A percentile compares a stretch with the other conserved stretches of the same genome.
phyloP scores from a whole-genome alignment of 805 yeast genomes.

The Spathaspora hagerdaliae region DNA sequence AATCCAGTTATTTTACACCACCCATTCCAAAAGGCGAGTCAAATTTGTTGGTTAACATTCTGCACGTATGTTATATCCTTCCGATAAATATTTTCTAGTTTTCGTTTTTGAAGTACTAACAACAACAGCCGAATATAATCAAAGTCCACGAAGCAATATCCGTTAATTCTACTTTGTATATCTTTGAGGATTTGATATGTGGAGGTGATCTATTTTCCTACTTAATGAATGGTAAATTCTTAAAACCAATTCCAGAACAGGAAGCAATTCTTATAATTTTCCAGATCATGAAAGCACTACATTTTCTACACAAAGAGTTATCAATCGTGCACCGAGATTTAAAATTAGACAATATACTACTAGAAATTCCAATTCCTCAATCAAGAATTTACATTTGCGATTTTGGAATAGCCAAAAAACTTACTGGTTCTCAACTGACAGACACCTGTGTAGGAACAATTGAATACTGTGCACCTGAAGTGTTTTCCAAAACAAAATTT shows the following conservation, averaged over 20 bases:
- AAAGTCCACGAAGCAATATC: constrained; percentile 35
- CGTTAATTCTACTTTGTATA: constrained; percentile 28
- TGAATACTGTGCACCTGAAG: constrained; percentile 72
- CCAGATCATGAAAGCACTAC: constrained; percentile 55
- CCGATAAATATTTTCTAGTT: no score
- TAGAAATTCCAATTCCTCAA: constrained; percentile 49
- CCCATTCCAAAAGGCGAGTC: constrained; percentile 3
- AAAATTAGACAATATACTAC: constrained; percentile 60
- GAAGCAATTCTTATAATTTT: constrained; percentile 50
- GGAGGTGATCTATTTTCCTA: constrained; percentile 63
- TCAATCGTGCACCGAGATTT: constrained; percentile 65
- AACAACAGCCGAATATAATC: constrained; percentile 44
- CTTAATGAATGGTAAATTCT: constrained; percentile 36
- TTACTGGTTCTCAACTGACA: constrained; percentile 16
- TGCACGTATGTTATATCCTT: constrained; percentile 30
- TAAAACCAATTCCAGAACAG: constrained; percentile 46
- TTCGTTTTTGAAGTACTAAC: background rate
- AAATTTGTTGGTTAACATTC: constrained; percentile 27
- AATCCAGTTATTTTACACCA: background rate
- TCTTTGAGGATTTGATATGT: constrained; percentile 46
- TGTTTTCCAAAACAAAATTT: constrained; percentile 20
- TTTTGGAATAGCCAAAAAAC: constrained; percentile 49
- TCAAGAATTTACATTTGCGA: constrained; percentile 60
- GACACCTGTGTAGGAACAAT: constrained; percentile 59
- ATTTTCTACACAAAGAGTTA: constrained; percentile 46